Evolutionary conservation across 768 basidiomycete species (phyloP).

Genomic region (Leccinum uliginosum): DNA sequence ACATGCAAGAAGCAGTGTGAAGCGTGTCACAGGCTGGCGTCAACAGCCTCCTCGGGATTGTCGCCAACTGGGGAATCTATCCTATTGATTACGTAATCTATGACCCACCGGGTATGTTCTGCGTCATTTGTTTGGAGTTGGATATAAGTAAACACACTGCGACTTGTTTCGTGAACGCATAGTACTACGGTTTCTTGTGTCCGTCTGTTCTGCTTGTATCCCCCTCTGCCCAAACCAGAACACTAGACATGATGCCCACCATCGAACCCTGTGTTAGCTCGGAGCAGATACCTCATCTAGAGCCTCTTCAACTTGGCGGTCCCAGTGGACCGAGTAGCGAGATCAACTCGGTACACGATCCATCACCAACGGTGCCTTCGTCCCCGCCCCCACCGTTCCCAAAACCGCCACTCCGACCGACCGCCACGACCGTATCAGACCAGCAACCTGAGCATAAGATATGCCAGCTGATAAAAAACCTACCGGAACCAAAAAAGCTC

Average conservation of each 20-base stretch:
- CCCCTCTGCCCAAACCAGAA: neutral
- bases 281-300: conserved; percentile 21
- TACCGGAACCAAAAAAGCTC: conserved; percentile 15
- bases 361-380: neutral
- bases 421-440: neutral
- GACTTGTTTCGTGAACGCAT: neutral
- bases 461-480: neutral
- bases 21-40: neutral
- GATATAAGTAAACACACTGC: neutral
- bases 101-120: neutral
- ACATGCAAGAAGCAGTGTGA: neutral
- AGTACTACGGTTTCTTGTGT: neutral
- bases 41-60: too few relatives aligned
- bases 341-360: conserved; percentile 4
- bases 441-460: neutral
- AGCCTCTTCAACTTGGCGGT: conserved; percentile 9
- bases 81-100: neutral
- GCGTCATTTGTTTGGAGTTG: neutral
- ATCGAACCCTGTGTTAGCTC: conserved; percentile 3
- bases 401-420: neutral
- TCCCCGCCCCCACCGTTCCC: neutral
- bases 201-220: neutral
- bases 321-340: conserved; percentile 7
- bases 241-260: conserved; percentile 9
- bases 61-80: neutral